These are phyloP conservation scores for Citrus australasica DNA, from an alignment of 345 rosid species.

Conservation along the genomic window DNA sequence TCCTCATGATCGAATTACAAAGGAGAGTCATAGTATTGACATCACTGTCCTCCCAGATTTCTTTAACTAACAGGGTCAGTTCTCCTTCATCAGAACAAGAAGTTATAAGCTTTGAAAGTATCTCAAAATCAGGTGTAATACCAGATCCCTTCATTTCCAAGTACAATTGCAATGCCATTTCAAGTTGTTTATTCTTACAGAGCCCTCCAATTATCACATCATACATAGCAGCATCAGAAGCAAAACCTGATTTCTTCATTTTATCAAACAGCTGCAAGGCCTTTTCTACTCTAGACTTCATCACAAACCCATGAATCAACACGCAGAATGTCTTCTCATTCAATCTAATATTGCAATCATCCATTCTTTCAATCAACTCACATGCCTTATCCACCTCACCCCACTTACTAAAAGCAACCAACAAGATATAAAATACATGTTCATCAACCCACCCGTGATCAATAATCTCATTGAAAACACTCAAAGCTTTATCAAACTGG, in stretches of 20 bases:
- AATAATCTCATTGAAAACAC: constrained; percentile 50
- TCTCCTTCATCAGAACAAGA: constrained; percentile 52
- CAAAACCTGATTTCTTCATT: constrained; percentile 54
- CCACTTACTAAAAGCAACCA: constrained; percentile 59
- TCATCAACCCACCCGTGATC: constrained; percentile 68
- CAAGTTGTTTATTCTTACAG: constrained; percentile 46
- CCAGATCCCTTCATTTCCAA: constrained; percentile 55
- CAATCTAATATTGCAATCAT: constrained; percentile 44
- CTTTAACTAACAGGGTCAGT: constrained; percentile 33
- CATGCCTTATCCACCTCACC: constrained; percentile 72
- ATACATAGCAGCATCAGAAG: constrained; percentile 50
- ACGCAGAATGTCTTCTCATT: constrained; percentile 64
- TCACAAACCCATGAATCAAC: constrained; percentile 80
- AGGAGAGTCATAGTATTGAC: constrained; percentile 42
- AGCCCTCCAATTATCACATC: constrained; percentile 74
- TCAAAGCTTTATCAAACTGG: constrained; percentile 45
- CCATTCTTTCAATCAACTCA: constrained; percentile 68
- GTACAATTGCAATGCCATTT: constrained; percentile 55
- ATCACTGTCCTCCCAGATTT: constrained; percentile 42
- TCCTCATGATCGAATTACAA: constrained; percentile 43
- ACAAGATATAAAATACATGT: constrained; percentile 53
- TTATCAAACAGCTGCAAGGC: constrained; percentile 60
- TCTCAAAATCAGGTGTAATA: constrained; percentile 48
- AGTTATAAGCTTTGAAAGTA: constrained; percentile 54
- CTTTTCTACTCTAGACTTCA: constrained; percentile 54